These are phyloP conservation scores for Penicillium longicatenatum DNA, from an alignment of 495 filamentous ascomycete genomes.

Conservation along the genomic window DNA sequence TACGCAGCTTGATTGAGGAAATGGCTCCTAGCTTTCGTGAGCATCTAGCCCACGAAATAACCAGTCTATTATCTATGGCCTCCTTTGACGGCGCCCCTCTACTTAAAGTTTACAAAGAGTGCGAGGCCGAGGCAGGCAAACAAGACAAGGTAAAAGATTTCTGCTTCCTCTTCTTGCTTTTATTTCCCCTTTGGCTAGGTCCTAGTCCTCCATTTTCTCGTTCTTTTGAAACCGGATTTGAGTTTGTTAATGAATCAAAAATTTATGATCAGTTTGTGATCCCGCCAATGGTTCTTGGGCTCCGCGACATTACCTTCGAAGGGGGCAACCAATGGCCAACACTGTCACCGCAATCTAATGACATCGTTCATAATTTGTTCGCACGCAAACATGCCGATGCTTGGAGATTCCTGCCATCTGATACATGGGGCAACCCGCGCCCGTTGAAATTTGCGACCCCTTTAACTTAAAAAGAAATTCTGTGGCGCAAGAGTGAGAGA, in stretches of 20 bases:
- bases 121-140: neutral
- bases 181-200: neutral
- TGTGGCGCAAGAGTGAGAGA: too few species aligned
- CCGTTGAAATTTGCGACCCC: neutral
- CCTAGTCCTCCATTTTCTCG: neutral
- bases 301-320: neutral
- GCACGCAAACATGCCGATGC: neutral
- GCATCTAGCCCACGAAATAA: neutral
- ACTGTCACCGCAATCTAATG: neutral
- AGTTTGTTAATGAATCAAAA: neutral
- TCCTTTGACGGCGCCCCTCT: neutral
- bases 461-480: too few species aligned
- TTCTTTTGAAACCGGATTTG: neutral
- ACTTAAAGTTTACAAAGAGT: neutral
- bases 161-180: neutral
- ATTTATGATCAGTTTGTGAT: neutral
- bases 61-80: neutral
- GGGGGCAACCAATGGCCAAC: neutral
- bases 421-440: slow-evolving; percentile 1
- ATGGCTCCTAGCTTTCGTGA: neutral
- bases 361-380: neutral
- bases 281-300: neutral
- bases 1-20: neutral
- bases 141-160: neutral
- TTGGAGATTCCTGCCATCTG: neutral